Evolutionary conservation across 2,329 filamentous ascomycete species (phyloP).

Genomic region (Daldinia eschscholtzii): DNA sequence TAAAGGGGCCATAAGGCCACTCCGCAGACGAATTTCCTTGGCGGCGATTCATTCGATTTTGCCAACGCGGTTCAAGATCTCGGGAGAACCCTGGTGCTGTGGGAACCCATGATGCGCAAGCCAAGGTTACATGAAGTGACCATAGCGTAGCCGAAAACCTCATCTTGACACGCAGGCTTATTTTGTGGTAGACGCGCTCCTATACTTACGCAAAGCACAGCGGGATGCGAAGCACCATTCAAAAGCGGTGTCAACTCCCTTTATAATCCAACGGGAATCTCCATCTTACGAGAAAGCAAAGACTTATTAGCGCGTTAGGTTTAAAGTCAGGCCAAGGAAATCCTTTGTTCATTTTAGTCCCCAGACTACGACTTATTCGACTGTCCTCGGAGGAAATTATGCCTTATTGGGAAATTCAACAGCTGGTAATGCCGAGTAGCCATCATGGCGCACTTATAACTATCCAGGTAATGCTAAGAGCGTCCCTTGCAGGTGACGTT

Average conservation of each 20-base stretch:
- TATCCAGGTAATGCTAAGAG: constrained; percentile 3
- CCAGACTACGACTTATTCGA: neutral
- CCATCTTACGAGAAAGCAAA: constrained; percentile 14
- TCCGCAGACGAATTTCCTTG: constrained; percentile 41
- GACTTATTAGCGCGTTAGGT: constrained; percentile 4
- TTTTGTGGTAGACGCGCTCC: constrained; percentile 19
- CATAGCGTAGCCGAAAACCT: constrained; percentile 31
- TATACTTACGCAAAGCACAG: neutral
- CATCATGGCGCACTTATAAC: neutral
- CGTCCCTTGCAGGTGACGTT: constrained; percentile 32
- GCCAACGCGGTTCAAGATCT: constrained; percentile 27
- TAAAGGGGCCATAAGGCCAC: constrained; percentile 58
- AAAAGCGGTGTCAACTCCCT: constrained; percentile 17
- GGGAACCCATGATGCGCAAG: constrained; percentile 41
- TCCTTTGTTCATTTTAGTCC: constrained; percentile 21
- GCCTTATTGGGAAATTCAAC: constrained; percentile 10
- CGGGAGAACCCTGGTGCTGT: constrained; percentile 21
- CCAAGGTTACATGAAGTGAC: constrained; percentile 36
- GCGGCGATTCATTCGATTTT: constrained; percentile 27
- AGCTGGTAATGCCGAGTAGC: neutral
- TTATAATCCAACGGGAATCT: constrained; percentile 21
- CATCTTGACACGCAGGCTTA: constrained; percentile 31
- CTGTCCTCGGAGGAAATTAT: constrained; percentile 6
- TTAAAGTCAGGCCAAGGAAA: constrained; percentile 21
- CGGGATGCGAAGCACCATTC: constrained; percentile 2